Base-by-base conservation (phyloP, 1,284 basidiomycete genomes). In the Trichosporon sp. region DNA sequence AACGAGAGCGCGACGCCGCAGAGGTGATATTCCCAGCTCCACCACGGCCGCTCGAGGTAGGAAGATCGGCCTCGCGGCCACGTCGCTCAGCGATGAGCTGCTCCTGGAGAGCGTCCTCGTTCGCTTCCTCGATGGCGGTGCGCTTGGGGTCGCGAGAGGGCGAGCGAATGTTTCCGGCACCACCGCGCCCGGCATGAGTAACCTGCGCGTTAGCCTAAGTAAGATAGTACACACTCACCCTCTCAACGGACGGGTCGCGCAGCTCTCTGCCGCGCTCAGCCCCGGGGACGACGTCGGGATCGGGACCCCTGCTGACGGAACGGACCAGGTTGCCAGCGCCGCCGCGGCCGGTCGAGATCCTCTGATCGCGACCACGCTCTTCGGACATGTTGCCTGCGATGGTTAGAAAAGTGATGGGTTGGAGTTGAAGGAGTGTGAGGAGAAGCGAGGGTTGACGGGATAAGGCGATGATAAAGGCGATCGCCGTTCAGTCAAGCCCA, bases 161-260 rank as follows among this genome's bases (percentile, higher is more conserved):
- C 4, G 79, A 80, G 26, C 83, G 78, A 66, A 83, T 80, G 77
- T 85, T 85, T 37, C 83, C 84, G n/a, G 79, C 77, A 48, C 84
- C 84, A 19, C 84, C 84, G 68, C 84, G 81, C 59, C 84, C 84
- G 10, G 82, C 78, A 75, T 81, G 82, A 21, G 76, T 80, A n/a
- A 80, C 73, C 82, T 82, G 68, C 6, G 31, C 2, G 59, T 73
- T 16, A 73, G 72, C 40, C 6, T 51, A 43, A 1, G 16, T 16
- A 16, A 5, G n/a, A 37, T 35, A 35, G 35, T 35, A 3, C 35
- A n/a, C 43, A 71, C 79, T 75, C 38, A 83, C 80, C 21, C 78
- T 68, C 48, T 84, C 82, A 12, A 68, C 70, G 12, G 76, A 76
- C 16, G 65, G 68, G 54, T 67, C 66, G 40, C 71, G 67, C 35